These are phyloP conservation scores for Eucalyptus cladocalyx DNA, from an alignment of 345 rosid genomes.

Conservation along the genomic window DNA sequence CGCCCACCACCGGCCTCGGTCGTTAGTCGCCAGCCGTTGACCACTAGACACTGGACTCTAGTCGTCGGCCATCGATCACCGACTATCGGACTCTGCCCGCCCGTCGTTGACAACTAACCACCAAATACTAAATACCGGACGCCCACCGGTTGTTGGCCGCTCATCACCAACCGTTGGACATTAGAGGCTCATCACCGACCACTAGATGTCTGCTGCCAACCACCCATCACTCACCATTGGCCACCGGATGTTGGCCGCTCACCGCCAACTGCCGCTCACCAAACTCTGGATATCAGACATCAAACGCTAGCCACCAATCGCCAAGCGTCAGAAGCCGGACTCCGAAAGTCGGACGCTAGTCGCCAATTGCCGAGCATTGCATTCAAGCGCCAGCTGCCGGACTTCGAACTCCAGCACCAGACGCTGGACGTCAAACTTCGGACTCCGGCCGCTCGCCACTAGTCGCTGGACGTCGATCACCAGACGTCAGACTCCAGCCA, in stretches of 20 bases:
- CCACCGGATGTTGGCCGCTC: too few species aligned
- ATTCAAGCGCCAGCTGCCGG: rapidly evolving
- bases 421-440: rapidly evolving
- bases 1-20: too few species aligned
- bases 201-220: rapidly evolving
- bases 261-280: too few species aligned
- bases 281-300: too few species aligned
- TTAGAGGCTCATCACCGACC: too few species aligned
- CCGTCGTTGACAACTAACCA: rapidly evolving
- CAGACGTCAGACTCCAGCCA: rapidly evolving
- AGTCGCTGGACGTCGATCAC: rapidly evolving
- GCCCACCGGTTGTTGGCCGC: too few species aligned
- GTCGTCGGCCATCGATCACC: rapidly evolving
- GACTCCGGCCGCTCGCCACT: rapidly evolving
- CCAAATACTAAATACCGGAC: rapidly evolving
- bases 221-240: rapidly evolving
- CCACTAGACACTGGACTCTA: too few species aligned
- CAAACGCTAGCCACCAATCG: too few species aligned
- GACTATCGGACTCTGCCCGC: rapidly evolving
- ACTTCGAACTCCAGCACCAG: rapidly evolving
- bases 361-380: too few species aligned
- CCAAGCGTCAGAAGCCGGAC: rapidly evolving
- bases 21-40: rapidly evolving
- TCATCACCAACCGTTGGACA: too few species aligned
- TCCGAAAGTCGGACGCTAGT: rapidly evolving